These are phyloP conservation scores for Pseudogymnoascus sp. DNA, from an alignment of 2,329 filamentous ascomycete species.

Conservation along the genomic window DNA sequence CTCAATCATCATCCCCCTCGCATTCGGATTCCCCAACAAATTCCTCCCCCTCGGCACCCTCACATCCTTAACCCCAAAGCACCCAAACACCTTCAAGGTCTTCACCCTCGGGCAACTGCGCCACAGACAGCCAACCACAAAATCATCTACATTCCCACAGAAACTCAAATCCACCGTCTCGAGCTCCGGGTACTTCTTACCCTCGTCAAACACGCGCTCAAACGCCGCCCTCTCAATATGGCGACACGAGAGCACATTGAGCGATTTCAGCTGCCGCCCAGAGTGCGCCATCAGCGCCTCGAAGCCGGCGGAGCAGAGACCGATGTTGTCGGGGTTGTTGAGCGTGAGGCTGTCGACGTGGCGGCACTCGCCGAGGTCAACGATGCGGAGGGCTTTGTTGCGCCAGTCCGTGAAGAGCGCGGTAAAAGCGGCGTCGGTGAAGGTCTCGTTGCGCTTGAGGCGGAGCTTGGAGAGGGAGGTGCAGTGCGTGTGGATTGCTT, in stretches of 20 bases:
- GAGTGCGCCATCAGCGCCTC: conserved; percentile 79
- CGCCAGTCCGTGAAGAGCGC: conserved; percentile 68
- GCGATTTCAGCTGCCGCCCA: conserved; percentile 51
- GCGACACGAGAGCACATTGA: conserved; percentile 79
- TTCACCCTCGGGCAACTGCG: conserved; percentile 53
- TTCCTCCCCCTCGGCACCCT: conserved; percentile 49
- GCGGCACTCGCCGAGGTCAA: conserved; percentile 73
- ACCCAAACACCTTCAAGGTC: conserved; percentile 57
- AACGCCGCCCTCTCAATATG: conserved; percentile 70
- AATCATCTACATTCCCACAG: conserved; percentile 59
- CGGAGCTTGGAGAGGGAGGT: conserved; percentile 66
- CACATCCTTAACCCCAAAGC: conserved; percentile 53
- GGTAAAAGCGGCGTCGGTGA: conserved; percentile 68
- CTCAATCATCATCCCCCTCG: conserved; percentile 53
- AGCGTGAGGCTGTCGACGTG: conserved; percentile 64
- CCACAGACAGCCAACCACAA: conserved; percentile 57
- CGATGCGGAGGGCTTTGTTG: conserved; percentile 61
- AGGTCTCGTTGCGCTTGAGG: conserved; percentile 66
- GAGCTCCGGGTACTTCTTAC: conserved; percentile 56
- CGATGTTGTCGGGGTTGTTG: conserved; percentile 57
- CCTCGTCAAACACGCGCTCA: conserved; percentile 56
- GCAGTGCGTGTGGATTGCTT: conserved; percentile 64
- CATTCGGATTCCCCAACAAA: conserved; percentile 52
- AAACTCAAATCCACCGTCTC: conserved; percentile 71
- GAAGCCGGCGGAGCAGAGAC: conserved; percentile 70